phyloP scores from a whole-genome alignment of 129 eudicot species.

The Silybum marianum region DNA sequence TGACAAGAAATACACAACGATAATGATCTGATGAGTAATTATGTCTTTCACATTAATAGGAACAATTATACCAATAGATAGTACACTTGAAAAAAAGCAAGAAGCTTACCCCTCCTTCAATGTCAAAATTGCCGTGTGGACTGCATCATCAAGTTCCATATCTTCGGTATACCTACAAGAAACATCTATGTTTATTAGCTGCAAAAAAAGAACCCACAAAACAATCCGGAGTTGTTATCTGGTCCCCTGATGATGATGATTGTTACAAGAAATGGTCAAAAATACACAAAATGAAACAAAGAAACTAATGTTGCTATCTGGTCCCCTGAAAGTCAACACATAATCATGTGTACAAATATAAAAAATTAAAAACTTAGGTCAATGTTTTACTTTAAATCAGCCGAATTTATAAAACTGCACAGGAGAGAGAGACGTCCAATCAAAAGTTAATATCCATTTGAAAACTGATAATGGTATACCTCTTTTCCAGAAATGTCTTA shows the following conservation, averaged over 20 bases:
- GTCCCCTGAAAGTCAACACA: too few species aligned
- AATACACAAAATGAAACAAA: too few species aligned
- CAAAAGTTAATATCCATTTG: neutral
- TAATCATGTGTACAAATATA: too few species aligned
- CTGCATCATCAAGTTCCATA: constrained; percentile 99
- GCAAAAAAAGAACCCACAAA: neutral
- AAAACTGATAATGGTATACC: constrained; percentile 39
- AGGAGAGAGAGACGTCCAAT: neutral
- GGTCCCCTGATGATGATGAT: too few species aligned
- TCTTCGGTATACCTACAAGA: constrained; percentile 85
- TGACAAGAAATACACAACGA: neutral
- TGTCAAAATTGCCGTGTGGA: constrained; percentile 94
- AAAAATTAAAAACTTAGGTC: neutral
- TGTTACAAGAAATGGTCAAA: too few species aligned
- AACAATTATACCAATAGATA: too few species aligned
- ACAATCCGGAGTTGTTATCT: too few species aligned
- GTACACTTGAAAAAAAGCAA: constrained; percentile 3
- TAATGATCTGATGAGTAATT: too few species aligned
- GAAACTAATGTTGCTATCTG: too few species aligned
- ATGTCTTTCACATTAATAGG: neutral
- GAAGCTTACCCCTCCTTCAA: constrained; percentile 87
- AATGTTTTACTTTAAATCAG: too few species aligned
- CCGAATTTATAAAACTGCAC: too few species aligned
- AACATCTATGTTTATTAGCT: neutral
- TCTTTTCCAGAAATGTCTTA: constrained; percentile 96